Base-by-base conservation (phyloP, 2,329 filamentous ascomycete genomes). In the Fusarium ambrosium region DNA sequence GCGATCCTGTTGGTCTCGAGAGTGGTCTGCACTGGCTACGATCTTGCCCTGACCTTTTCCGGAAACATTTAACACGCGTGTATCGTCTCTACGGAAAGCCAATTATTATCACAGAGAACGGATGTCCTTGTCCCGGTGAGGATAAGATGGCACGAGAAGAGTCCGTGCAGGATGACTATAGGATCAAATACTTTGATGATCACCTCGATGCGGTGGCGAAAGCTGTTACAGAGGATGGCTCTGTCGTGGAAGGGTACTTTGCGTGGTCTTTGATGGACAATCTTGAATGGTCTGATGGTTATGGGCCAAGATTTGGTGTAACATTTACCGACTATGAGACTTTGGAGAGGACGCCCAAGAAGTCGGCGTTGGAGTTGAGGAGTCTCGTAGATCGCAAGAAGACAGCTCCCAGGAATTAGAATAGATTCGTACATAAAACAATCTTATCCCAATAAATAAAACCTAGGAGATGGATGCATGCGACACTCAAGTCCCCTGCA, bases 191-290 rank as follows among this genome's bases (percentile, higher is more conserved):
- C 55, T 84, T 85, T 61, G 74, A 79, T 14, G 78, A 82, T 22
- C 83, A 85, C 32, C 70, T 86, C 2, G 81, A 85, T 41, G 80
- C 84, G 0, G 81, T 85, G 39, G 80, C 76, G 0, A 71, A 51
- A 20, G 45, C 72, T 1, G 55, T 71, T 1, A 11, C 71, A 71
- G 70, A 72, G 14, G 73, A 76, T 18, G 66, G 70, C 0, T 36
- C 68, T 1, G 32, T 43, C 0, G 41, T 75, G 7, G 27, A 66
- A 4, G 73, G 74, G 0, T 76, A 75, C n/a, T 74, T 74, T 45
- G 71, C 73, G 0, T 74, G 74, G 74, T 72, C 70, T 5, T 24
- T 76, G 7, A 73, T 76, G 70, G 73, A 76, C 4, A 74, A 76
- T 1, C 43, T 76, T 10, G 74, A 76, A 32, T 76, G 71, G 74